Base-by-base conservation (phyloP, 1,284 basidiomycete genomes). In the Exsudoporus floridanus region DNA sequence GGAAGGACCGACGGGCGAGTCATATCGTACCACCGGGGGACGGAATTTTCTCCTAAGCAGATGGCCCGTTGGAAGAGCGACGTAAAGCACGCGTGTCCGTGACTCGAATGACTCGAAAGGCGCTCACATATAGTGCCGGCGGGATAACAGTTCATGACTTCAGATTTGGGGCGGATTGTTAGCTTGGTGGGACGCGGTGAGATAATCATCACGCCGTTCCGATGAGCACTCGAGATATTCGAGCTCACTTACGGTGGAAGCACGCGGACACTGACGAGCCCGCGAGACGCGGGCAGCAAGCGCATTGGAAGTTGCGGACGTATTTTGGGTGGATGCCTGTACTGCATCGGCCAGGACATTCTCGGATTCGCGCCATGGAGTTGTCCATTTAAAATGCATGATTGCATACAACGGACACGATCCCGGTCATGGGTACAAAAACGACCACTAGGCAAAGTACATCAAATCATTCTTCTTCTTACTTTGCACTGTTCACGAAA, bases 391-490 rank as follows among this genome's bases (percentile, higher is more conserved):
- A 42, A 54, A 38, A 38, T 9, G 41, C 18, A 16, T 33, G 48
- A 48, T 59, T 55, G 49, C 44, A 52, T 21, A 38, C 46, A 41
- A 49, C 18, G 12, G 50, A 53, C 25, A 34, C 28, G 21, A 30
- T 37, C 27, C 51, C 34, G 13, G 37, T 49, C 27, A 46, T 16
- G 25, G 16, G 9, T 2, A 37, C 45, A 35, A 34, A 27, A 42
- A 37, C 1, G 36, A 47, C 31, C 14, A 51, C 65, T 70, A 92
- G 51, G 90, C 91, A 71, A 92, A 93, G 76, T 93, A 93, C 81
- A 92, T 85, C 64, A 92, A 81, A 64, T 91, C 87, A 69, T 96
- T 96, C 82, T 96, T 95, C 84, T 96, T 97, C 83, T 94, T 94
- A 71, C 90, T 91, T 81, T 95, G 93, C 50, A 94, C 92, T 90